Evolutionary conservation across 1,284 basidiomycete genomes (phyloP).

Genomic region (Macrocystidia cucumis): DNA sequence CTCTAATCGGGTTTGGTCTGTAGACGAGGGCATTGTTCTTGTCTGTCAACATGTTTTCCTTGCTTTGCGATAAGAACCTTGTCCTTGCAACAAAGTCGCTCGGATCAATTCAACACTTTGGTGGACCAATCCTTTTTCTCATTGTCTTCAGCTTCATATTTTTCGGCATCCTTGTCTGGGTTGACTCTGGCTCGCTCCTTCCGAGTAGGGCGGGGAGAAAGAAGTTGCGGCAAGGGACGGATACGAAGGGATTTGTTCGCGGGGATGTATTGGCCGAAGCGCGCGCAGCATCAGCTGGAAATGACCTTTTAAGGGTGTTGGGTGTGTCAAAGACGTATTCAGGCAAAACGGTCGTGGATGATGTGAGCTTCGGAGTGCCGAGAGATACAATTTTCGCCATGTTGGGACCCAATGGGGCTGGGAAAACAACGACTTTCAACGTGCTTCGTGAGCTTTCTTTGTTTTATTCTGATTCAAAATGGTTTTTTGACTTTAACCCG

Average conservation of each 20-base stretch:
- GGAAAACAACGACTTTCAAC: slow-evolving; percentile 75
- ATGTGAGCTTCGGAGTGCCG: slow-evolving; percentile 65
- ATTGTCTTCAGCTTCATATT: slow-evolving; percentile 33
- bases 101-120: slow-evolving; percentile 52
- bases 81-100: slow-evolving; percentile 39
- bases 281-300: slow-evolving; percentile 34
- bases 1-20: neutral
- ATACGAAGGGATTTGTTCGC: slow-evolving; percentile 11
- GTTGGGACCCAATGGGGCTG: slow-evolving; percentile 77
- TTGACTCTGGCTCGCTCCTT: slow-evolving; percentile 23
- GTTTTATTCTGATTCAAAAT: no score
- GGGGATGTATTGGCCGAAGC: slow-evolving; percentile 52
- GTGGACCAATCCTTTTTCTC: slow-evolving; percentile 72
- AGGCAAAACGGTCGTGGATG: slow-evolving; percentile 56
- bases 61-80: slow-evolving; percentile 58
- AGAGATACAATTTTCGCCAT: slow-evolving; percentile 63
- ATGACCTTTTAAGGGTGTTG: slow-evolving; percentile 58
- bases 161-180: slow-evolving; percentile 25
- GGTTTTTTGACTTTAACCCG: slow-evolving; percentile 1
- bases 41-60: slow-evolving; percentile 70
- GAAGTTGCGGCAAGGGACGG: slow-evolving; percentile 8
- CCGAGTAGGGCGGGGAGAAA: slow-evolving; percentile 13
- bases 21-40: slow-evolving; percentile 56
- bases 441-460: slow-evolving; percentile 50
- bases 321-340: slow-evolving; percentile 61